A percentile compares a stretch with the other conserved stretches of the same genome.
Conservation (phyloP, 805 yeast species). For the Candida corydali region DNA sequence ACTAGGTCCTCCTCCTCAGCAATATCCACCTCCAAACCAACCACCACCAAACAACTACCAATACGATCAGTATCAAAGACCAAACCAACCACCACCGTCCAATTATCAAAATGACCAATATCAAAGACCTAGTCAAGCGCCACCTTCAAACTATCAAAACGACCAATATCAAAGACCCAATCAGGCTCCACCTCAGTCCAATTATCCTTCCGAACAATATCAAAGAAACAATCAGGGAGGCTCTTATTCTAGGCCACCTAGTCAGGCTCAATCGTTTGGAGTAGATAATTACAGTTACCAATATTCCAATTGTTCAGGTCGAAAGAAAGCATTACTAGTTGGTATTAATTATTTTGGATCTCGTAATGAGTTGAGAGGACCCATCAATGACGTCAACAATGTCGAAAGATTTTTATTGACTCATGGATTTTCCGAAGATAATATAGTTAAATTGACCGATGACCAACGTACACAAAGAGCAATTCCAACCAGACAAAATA, state of each 20-base stretch:
- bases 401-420: conserved; percentile 41
- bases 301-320: conserved; percentile 69
- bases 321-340: conserved; percentile 67
- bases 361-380: conserved; percentile 60
- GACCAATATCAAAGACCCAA: conserved; percentile 2
- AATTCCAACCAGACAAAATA: conserved; percentile 67
- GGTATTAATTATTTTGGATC: conserved; percentile 79
- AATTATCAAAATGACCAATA: neutral
- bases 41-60: conserved; percentile 8
- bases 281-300: conserved; percentile 37
- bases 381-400: conserved; percentile 72
- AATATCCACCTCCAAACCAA: conserved; percentile 8
- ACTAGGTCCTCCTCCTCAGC: conserved; percentile 12
- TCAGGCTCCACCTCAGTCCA: conserved; percentile 5
- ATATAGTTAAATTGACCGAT: conserved; percentile 59
- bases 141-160: conserved; percentile 3
- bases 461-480: conserved; percentile 45
- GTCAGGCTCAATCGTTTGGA: conserved; percentile 14
- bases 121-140: conserved; percentile 8
- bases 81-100: conserved; percentile 1
- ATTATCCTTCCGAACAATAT: neutral
- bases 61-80: conserved; percentile 3
- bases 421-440: conserved; percentile 47
- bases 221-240: conserved; percentile 9
- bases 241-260: conserved; percentile 9